These are phyloP conservation scores for Talaromyces marneffei DNA, from an alignment of 2,329 filamentous ascomycete genomes.

Conservation along the genomic window DNA sequence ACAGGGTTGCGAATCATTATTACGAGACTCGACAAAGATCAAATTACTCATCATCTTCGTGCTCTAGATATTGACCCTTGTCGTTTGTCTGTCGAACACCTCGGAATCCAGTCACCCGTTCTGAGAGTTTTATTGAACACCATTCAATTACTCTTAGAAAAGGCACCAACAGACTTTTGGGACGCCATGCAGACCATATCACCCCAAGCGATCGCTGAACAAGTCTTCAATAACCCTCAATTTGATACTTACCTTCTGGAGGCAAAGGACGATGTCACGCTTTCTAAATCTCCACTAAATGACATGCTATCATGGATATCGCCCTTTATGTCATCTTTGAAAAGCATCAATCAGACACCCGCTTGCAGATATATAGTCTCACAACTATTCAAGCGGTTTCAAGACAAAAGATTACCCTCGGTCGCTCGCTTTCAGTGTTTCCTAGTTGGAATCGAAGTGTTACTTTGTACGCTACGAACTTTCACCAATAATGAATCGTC, in stretches of 20 bases:
- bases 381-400: slow-evolving; percentile 61
- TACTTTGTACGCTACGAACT: slow-evolving; percentile 42
- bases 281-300: slow-evolving; percentile 52
- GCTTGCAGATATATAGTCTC: slow-evolving; percentile 73
- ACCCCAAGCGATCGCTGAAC: slow-evolving; percentile 73
- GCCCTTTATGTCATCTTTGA: slow-evolving; percentile 71
- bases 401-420: slow-evolving; percentile 36
- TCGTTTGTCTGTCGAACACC: slow-evolving; percentile 56
- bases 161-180: slow-evolving; percentile 78
- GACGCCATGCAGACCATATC: slow-evolving; percentile 76
- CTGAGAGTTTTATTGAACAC: slow-evolving; percentile 65
- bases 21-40: slow-evolving; percentile 63
- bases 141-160: slow-evolving; percentile 65
- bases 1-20: slow-evolving; percentile 68
- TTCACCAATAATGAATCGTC: slow-evolving; percentile 44
- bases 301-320: slow-evolving; percentile 70
- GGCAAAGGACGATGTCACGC: slow-evolving; percentile 47
- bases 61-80: slow-evolving; percentile 68
- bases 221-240: slow-evolving; percentile 69
- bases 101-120: slow-evolving; percentile 58
- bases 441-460: slow-evolving; percentile 39
- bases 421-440: slow-evolving; percentile 43
- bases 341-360: slow-evolving; percentile 67
- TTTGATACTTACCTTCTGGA: slow-evolving; percentile 52
- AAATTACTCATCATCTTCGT: slow-evolving; percentile 72